Percentiles rank a stretch among this genome's conserved stretches.
phyloP scores from a whole-genome alignment of 139 green algal species.

The Trebouxia sp. region DNA sequence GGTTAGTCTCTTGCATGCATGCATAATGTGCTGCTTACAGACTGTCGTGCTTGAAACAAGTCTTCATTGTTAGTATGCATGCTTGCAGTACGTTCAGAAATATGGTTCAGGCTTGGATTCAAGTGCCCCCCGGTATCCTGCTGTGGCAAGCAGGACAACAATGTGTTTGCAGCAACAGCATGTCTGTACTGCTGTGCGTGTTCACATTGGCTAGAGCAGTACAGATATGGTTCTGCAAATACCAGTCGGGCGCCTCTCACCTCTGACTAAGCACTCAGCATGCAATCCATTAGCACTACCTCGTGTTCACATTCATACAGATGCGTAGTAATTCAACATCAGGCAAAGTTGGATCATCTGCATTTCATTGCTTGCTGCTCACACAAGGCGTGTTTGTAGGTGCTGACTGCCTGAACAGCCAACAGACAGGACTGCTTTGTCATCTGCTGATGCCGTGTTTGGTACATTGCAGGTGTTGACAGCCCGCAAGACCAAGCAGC shows the following conservation, averaged over 20 bases:
- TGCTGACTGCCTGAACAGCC: background rate
- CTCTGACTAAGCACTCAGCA: background rate
- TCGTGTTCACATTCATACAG: background rate
- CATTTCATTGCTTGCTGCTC: background rate
- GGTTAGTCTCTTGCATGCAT: background rate
- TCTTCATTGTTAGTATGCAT: background rate
- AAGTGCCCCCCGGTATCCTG: background rate
- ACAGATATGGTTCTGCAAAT: too few relatives aligned
- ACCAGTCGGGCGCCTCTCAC: too few relatives aligned
- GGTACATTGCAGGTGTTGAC: conserved; percentile 28
- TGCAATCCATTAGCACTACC: too few relatives aligned
- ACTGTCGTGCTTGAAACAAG: background rate
- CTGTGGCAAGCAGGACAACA: too few relatives aligned
- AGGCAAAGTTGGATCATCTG: too few relatives aligned
- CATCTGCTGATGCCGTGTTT: too few relatives aligned
- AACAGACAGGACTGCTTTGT: background rate
- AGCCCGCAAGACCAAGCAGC: conserved; percentile 7
- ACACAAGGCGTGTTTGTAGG: background rate
- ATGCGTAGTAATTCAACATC: background rate
- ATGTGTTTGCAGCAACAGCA: too few relatives aligned
- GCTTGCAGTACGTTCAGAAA: background rate
- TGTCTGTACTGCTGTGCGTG: too few relatives aligned
- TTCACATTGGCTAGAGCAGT: too few relatives aligned
- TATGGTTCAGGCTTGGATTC: background rate
- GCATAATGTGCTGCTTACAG: background rate